Percentiles rank a stretch among this genome's conserved stretches.
phyloP scores from a whole-genome alignment of 164 flowering plant species.

The Litsea cubeba region DNA sequence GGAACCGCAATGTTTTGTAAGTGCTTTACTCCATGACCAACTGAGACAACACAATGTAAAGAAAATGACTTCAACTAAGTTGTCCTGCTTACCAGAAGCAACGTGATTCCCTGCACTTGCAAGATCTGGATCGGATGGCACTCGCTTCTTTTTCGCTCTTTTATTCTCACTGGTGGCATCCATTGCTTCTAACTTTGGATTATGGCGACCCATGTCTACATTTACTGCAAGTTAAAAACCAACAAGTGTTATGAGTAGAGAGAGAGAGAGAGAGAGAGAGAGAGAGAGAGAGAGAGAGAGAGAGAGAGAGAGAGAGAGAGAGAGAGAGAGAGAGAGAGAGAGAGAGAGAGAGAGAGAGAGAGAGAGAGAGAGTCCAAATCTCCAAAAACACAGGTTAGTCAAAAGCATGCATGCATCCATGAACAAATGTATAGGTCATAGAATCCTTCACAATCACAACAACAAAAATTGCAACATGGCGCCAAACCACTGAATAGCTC shows the following conservation, averaged over 20 bases:
- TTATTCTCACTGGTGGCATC: constrained; percentile 17
- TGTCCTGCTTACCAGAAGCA: constrained; percentile 27
- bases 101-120: constrained; percentile 4
- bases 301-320: no score
- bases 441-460: no score
- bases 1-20: neutral
- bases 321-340: no score
- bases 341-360: no score
- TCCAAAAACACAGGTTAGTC: no score
- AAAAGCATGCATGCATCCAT: no score
- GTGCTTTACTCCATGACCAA: neutral
- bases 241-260: neutral
- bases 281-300: no score
- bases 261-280: no score
- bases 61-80: neutral
- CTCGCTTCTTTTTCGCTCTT: constrained; percentile 36
- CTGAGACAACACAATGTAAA: neutral
- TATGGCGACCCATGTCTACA: constrained; percentile 4
- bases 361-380: no score
- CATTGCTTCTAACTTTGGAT: constrained; percentile 12
- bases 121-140: constrained; percentile 31
- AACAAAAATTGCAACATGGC: no score
- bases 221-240: constrained; percentile 5
- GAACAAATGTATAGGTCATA: no score
- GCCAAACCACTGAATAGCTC: no score